Evolutionary conservation across 139 green algal species (phyloP).

Genomic region (Tetradesmus lagerheimii): DNA sequence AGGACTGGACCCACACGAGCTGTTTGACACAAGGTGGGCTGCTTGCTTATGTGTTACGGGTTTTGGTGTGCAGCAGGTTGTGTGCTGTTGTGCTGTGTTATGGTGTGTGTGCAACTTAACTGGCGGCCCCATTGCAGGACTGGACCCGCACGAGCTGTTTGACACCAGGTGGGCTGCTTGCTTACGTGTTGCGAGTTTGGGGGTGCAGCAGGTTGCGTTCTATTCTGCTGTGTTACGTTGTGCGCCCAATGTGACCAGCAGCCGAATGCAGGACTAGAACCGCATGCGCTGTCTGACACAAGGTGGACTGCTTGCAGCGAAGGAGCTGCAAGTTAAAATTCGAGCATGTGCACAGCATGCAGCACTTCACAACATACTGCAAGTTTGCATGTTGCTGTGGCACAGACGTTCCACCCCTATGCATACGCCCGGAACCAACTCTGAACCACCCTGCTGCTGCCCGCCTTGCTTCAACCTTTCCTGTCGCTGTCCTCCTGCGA

Average conservation of each 20-base stretch:
- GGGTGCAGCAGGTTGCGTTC: too few species aligned
- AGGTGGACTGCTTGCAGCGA: not conserved
- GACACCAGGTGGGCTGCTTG: constrained; percentile 68
- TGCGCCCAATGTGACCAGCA: constrained; percentile 95
- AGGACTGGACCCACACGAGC: constrained; percentile 91
- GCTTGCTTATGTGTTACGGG: not conserved
- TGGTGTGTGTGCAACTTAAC: constrained; percentile 98
- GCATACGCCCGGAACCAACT: too few species aligned
- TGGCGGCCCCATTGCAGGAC: constrained; percentile 66
- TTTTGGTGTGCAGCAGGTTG: too few species aligned
- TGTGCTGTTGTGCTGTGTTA: too few species aligned
- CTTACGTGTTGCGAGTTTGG: not conserved
- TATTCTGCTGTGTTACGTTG: too few species aligned
- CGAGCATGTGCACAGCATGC: too few species aligned
- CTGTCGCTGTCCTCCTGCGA: not conserved
- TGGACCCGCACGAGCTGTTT: constrained; percentile 94
- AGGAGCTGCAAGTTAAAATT: too few species aligned
- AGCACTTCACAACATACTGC: too few species aligned
- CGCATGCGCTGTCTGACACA: constrained; percentile 94
- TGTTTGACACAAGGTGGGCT: constrained; percentile 81
- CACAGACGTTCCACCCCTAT: too few species aligned
- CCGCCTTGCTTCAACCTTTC: not conserved
- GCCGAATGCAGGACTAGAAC: constrained; percentile 82
- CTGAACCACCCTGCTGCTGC: not conserved
- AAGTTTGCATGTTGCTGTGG: too few species aligned